These are phyloP conservation scores for Candida ascalaphidarum DNA, from an alignment of 805 yeast genomes.

Conservation along the genomic window DNA sequence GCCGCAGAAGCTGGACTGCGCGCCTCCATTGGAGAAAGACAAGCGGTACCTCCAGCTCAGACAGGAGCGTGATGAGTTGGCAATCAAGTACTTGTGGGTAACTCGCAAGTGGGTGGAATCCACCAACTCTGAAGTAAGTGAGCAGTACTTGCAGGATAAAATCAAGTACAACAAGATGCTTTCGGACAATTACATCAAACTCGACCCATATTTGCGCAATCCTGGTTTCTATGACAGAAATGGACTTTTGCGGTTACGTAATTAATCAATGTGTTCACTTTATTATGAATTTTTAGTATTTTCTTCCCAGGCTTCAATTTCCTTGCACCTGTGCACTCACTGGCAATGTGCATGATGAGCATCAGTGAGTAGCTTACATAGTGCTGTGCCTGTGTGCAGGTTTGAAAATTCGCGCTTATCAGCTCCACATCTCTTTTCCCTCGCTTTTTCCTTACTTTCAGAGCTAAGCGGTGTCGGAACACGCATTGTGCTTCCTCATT, in stretches of 20 bases:
- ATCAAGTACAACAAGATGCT: constrained; percentile 43
- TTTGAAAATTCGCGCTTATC: too few species aligned
- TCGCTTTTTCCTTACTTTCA: too few species aligned
- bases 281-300: too few species aligned
- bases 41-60: constrained; percentile 33
- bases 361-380: too few species aligned
- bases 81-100: constrained; percentile 46
- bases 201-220: constrained; percentile 80
- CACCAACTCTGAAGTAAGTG: constrained; percentile 40
- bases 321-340: too few species aligned
- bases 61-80: constrained; percentile 47
- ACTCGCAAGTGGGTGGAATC: constrained; percentile 78
- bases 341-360: too few species aligned
- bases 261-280: too few species aligned
- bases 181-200: constrained; percentile 51
- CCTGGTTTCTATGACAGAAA: constrained; percentile 73
- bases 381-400: too few species aligned
- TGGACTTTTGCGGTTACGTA: constrained; percentile 35
- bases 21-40: constrained; percentile 30
- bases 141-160: constrained; percentile 44
- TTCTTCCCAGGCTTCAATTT: too few species aligned
- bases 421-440: too few species aligned
- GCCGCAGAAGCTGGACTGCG: constrained; percentile 53
- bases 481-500: too few species aligned
- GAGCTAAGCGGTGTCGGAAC: too few species aligned